Conservation (phyloP, 2,329 filamentous ascomycete genomes). For the Samsoniella hepiali region DNA sequence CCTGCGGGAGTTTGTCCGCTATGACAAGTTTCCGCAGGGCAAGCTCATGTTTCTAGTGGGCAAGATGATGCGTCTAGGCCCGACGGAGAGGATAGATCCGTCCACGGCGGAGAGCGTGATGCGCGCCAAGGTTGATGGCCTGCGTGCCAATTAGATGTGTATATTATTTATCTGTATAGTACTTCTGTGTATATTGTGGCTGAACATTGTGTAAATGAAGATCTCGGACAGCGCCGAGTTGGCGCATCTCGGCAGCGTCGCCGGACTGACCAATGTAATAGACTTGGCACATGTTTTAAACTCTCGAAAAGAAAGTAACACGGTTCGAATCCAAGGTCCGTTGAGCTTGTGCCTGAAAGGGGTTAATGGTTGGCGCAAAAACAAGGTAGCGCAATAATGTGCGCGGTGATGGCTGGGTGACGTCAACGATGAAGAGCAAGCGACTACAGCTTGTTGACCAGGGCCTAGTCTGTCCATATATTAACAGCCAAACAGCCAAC, state of each 20-base stretch:
- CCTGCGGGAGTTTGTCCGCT: slow-evolving; percentile 43
- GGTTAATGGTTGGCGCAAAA: neutral
- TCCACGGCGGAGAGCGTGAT: slow-evolving; percentile 48
- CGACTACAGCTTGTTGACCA: neutral
- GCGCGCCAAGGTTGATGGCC: slow-evolving; percentile 24
- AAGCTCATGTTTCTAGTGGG: slow-evolving; percentile 61
- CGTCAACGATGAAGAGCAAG: slow-evolving; percentile 16
- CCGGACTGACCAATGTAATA: neutral
- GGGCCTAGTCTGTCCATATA: neutral
- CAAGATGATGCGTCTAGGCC: slow-evolving; percentile 54
- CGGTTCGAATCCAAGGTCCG: too few relatives aligned
- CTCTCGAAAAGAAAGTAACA: neutral
- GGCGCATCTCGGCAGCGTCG: neutral
- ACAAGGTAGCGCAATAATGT: slow-evolving; percentile 6
- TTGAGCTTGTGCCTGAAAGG: neutral
- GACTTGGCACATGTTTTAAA: neutral
- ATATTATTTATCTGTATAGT: neutral
- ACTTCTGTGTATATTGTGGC: neutral
- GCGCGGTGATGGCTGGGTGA: slow-evolving; percentile 14
- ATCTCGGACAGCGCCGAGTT: neutral
- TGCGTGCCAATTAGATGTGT: neutral
- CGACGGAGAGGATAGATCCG: slow-evolving; percentile 54
- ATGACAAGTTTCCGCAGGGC: slow-evolving; percentile 49
- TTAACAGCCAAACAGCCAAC: neutral
- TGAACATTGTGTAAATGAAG: neutral